These are phyloP conservation scores for Xylariaceae sp. DNA, from an alignment of 2,329 filamentous ascomycete species.

Conservation along the genomic window DNA sequence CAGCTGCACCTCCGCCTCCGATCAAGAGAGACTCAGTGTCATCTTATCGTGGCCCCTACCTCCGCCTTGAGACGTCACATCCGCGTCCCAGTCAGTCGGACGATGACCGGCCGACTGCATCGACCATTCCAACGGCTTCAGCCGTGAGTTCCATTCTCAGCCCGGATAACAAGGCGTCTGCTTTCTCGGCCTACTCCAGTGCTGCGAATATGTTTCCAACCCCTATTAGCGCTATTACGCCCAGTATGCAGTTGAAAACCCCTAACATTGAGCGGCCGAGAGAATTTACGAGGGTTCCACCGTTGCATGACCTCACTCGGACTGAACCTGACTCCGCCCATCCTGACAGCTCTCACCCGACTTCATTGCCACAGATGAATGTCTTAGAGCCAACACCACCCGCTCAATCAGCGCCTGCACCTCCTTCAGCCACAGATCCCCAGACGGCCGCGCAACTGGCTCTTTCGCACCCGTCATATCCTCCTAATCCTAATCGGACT, in stretches of 20 bases:
- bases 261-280: conserved; percentile 43
- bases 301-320: conserved; percentile 57
- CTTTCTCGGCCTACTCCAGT: conserved; percentile 49
- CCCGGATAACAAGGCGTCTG: conserved; percentile 61
- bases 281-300: conserved; percentile 58
- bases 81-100: conserved; percentile 54
- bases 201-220: conserved; percentile 58
- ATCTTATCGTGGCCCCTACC: conserved; percentile 58
- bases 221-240: conserved; percentile 55
- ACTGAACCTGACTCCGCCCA: conserved; percentile 38
- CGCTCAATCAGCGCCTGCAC: conserved; percentile 42
- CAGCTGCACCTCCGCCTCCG: conserved; percentile 14
- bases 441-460: conserved; percentile 60
- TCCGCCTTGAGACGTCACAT: conserved; percentile 63
- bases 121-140: conserved; percentile 58
- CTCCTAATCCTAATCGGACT: conserved; percentile 21
- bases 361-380: conserved; percentile 56
- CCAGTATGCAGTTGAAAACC: conserved; percentile 32
- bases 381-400: conserved; percentile 50
- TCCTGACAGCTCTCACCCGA: conserved; percentile 52
- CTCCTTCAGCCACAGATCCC: conserved; percentile 41
- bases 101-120: conserved; percentile 58
- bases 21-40: conserved; percentile 56
- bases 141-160: conserved; percentile 41
- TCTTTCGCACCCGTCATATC: conserved; percentile 54